Percentiles rank a stretch among this genome's conserved stretches.
These are phyloP conservation scores for Claviceps paspali DNA, from an alignment of 2,329 filamentous ascomycete species.

Conservation along the genomic window DNA sequence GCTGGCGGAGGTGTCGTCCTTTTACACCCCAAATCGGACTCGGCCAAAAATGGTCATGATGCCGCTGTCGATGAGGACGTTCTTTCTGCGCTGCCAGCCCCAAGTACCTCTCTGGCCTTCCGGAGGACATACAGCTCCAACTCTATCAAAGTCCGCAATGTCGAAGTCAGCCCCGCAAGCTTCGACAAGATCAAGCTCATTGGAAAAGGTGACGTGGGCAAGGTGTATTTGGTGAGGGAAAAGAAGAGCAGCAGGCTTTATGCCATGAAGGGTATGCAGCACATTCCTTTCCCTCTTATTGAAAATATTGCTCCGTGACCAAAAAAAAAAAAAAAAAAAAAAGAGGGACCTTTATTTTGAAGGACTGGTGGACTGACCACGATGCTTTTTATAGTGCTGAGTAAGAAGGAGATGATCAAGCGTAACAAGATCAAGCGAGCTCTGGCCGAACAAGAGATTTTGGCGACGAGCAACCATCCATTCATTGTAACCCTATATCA, in stretches of 20 bases:
- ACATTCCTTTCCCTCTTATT: too few species aligned
- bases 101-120: slow-evolving; percentile 59
- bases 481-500: slow-evolving; percentile 99
- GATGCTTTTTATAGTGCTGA: slow-evolving; percentile 52
- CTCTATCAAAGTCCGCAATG: slow-evolving; percentile 94
- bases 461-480: slow-evolving; percentile 95
- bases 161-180: slow-evolving; percentile 86
- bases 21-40: slow-evolving; percentile 14
- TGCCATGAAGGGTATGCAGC: slow-evolving; percentile 81
- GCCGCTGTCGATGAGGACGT: slow-evolving; percentile 31
- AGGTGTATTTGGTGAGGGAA: slow-evolving; percentile 92
- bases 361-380: background rate
- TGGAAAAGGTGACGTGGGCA: slow-evolving; percentile 95
- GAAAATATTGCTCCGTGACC: too few species aligned
- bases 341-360: too few species aligned
- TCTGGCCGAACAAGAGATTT: slow-evolving; percentile 90
- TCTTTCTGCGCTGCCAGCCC: slow-evolving; percentile 48
- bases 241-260: slow-evolving; percentile 95
- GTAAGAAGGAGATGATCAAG: slow-evolving; percentile 99
- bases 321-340: too few species aligned
- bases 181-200: slow-evolving; percentile 99
- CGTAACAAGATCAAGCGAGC: slow-evolving; percentile 99
- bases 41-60: slow-evolving; percentile 19
- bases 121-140: slow-evolving; percentile 96
- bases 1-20: slow-evolving; percentile 18